Conservation (phyloP, 345 rosid species). For the Hibiscus mutabilis region DNA sequence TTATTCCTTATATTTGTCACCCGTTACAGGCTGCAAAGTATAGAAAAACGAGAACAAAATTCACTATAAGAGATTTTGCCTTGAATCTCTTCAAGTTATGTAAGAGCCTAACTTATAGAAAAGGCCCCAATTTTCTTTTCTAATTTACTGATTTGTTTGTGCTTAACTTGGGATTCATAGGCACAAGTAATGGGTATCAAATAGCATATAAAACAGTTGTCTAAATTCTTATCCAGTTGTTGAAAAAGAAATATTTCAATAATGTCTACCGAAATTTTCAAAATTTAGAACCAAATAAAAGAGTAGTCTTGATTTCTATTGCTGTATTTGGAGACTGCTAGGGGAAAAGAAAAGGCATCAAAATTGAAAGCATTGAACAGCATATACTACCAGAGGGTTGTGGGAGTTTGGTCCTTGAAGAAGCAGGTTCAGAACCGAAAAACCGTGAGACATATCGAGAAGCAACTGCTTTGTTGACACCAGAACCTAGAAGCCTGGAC, state of each 20-base stretch:
- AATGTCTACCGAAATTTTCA: background rate
- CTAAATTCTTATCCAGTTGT: background rate
- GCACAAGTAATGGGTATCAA: background rate
- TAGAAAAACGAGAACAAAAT: background rate
- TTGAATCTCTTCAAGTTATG: background rate
- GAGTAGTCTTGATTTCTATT: constrained; percentile 2
- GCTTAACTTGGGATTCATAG: background rate
- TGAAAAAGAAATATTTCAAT: background rate
- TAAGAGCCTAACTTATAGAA: background rate
- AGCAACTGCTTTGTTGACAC: constrained; percentile 72
- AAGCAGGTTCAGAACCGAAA: constrained; percentile 59
- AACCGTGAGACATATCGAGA: constrained; percentile 86
- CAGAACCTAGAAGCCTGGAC: constrained; percentile 56
- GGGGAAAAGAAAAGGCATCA: background rate
- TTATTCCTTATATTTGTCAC: background rate
- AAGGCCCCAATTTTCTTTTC: background rate
- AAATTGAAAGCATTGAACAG: constrained; percentile 5
- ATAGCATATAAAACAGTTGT: background rate
- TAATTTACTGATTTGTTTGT: background rate
- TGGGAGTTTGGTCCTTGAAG: constrained; percentile 52
- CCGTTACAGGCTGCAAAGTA: background rate
- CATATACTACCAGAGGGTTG: constrained; percentile 50
- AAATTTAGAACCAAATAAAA: background rate
- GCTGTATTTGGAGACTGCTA: background rate
- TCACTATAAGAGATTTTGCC: background rate